Evolutionary conservation across 2,329 filamentous ascomycete species (phyloP).

Genomic region (Aspergillus ochraceus): DNA sequence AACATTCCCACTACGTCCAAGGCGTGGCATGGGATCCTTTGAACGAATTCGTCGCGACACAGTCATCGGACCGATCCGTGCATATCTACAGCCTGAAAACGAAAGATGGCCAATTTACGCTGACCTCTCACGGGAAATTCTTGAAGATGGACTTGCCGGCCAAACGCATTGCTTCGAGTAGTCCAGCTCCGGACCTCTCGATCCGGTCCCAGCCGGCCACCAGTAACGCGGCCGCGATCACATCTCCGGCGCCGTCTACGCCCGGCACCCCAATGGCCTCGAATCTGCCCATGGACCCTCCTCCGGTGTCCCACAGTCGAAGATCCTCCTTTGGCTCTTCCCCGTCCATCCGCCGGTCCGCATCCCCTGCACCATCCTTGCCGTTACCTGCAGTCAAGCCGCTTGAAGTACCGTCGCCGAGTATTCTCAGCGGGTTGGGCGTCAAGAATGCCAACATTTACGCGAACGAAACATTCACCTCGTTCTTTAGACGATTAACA

Average conservation of each 20-base stretch:
- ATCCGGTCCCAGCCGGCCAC: slow-evolving; percentile 33
- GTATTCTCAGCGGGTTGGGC: slow-evolving; percentile 60
- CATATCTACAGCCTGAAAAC: slow-evolving; percentile 96
- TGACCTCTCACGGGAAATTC: slow-evolving; percentile 76
- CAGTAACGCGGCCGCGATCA: slow-evolving; percentile 54
- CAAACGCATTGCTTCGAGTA: slow-evolving; percentile 84
- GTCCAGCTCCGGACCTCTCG: slow-evolving; percentile 78
- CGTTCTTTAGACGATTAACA: slow-evolving; percentile 89
- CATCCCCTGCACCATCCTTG: slow-evolving; percentile 89
- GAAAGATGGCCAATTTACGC: slow-evolving; percentile 91
- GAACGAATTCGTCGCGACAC: slow-evolving; percentile 96
- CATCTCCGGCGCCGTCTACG: slow-evolving; percentile 84
- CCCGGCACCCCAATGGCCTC: slow-evolving; percentile 91
- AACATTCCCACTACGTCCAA: slow-evolving; percentile 98
- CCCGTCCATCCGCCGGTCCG: slow-evolving; percentile 77
- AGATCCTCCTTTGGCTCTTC: slow-evolving; percentile 88
- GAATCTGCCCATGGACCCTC: slow-evolving; percentile 93
- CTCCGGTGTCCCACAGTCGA: slow-evolving; percentile 85
- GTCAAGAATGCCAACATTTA: slow-evolving; percentile 88
- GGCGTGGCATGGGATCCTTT: slow-evolving; percentile 97
- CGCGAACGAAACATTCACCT: slow-evolving; percentile 93
- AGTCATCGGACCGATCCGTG: slow-evolving; percentile 95
- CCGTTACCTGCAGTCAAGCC: slow-evolving; percentile 95
- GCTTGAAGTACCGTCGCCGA: slow-evolving; percentile 81
- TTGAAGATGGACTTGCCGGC: slow-evolving; percentile 92